Evolutionary conservation across 306 rosid genomes (phyloP).

Genomic region (Corylus avellana): DNA sequence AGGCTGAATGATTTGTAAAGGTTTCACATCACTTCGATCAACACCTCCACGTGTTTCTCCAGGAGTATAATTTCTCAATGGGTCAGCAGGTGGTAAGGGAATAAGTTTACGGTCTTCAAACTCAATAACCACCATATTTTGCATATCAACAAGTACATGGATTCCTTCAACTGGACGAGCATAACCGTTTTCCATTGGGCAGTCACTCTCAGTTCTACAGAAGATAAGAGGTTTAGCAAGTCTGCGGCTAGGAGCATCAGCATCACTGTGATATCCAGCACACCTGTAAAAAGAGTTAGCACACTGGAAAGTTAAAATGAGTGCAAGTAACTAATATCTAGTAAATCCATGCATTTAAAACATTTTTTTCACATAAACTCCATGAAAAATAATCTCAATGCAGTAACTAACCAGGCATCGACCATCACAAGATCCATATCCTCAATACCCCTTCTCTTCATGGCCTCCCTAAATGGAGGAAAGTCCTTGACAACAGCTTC

Average conservation of each 20-base stretch:
- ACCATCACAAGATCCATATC: constrained; percentile 92
- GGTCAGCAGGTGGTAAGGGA: constrained; percentile 83
- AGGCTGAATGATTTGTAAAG: constrained; percentile 69
- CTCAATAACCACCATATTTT: constrained; percentile 76
- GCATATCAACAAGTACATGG: constrained; percentile 83
- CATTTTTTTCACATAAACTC: constrained; percentile 5
- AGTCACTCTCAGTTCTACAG: constrained; percentile 87
- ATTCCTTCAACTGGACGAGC: constrained; percentile 90
- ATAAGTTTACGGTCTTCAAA: constrained; percentile 80
- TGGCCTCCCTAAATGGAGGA: constrained; percentile 74
- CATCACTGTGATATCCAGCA: constrained; percentile 75
- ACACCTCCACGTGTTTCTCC: constrained; percentile 84
- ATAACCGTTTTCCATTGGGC: constrained; percentile 86
- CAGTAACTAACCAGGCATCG: constrained; percentile 66
- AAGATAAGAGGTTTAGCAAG: constrained; percentile 81
- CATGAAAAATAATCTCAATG: constrained; percentile 7
- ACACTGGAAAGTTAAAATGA: constrained; percentile 15
- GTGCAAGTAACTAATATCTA: background rate
- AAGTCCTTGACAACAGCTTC: constrained; percentile 76
- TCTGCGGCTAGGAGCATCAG: constrained; percentile 81
- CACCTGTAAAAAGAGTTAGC: constrained; percentile 50
- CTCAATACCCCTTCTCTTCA: constrained; percentile 87
- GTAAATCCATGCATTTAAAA: background rate
- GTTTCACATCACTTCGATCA: constrained; percentile 82
- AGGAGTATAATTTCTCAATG: constrained; percentile 67